Evolutionary conservation across 805 yeast species (phyloP), one percentile per base, ranked within the genome.

Genomic region (Candida ulmi): DNA sequence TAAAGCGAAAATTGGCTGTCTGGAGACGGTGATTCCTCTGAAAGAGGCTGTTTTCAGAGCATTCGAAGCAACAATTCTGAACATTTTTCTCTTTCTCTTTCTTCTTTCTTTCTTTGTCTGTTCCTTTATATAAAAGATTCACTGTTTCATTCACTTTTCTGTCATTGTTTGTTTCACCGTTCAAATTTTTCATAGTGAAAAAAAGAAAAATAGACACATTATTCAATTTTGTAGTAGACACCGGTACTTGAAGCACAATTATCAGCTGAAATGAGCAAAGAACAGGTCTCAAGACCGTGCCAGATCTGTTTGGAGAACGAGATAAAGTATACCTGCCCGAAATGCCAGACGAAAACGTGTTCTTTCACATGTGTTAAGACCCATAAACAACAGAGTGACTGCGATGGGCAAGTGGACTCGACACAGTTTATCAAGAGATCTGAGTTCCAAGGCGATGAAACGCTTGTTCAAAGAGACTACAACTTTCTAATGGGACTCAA

Each of bases 251-350:
- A 21, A 21, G 9, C 9, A 21, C 24, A 21, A 21, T 21, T 21
- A 6, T 7, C 24, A 9, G 24, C n/a, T 7, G 24, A 7, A 26
- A 35, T 23, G 50, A 43, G 13, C 29, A 40, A 3, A 27, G 30
- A 17, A 17, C 17, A 15, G 9, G 23, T 17, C 16, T 15, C 17
- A 8, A 38, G 39, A 7, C 43, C 52, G n/a, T 79, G 83, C 48
- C 66, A 60, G 41, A 62, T 76, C 15, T 79, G 85, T 46, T 55
- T 58, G 11, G 51, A 50, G 16, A 52, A 62, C 5, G 57, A 49
- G 19, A 65, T 69, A 41, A 83, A 80, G 52, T 90, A 90, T 57
- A 78, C 71, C 12, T 90, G 97, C 58, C 96, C 96, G 0, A 80
- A 82, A 15, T 90, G 97, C 54, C 62, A 63, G 6, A 57, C 65